A percentile compares a stretch with the other conserved stretches of the same genome.
phyloP scores from a whole-genome alignment of 345 rosid species.

The Salix brachista region DNA sequence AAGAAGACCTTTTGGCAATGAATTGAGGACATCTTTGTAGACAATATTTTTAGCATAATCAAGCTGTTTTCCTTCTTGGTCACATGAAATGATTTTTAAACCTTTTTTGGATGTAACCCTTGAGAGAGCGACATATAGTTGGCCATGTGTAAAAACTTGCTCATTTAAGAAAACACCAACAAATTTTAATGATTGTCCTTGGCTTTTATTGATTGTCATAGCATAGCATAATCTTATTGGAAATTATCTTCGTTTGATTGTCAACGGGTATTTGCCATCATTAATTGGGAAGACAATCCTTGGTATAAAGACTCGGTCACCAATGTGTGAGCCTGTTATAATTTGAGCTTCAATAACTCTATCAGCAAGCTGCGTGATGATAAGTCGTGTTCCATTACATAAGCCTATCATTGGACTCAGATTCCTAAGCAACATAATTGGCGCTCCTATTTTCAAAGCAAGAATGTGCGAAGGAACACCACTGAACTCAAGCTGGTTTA shows the following conservation, averaged over 20 bases:
- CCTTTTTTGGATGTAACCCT: neutral
- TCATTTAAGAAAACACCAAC: neutral
- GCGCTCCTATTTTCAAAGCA: conserved; percentile 5
- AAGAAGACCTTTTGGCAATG: too few relatives aligned
- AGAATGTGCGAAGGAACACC: neutral
- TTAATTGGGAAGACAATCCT: neutral
- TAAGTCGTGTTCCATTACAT: conserved; percentile 11
- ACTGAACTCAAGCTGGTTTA: neutral
- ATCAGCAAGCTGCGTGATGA: neutral
- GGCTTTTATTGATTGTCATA: conserved; percentile 3
- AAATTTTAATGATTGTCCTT: neutral
- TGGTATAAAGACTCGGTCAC: neutral
- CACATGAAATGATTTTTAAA: neutral
- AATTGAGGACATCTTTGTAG: too few relatives aligned
- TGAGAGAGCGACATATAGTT: neutral
- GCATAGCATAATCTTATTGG: neutral
- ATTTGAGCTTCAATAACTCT: neutral
- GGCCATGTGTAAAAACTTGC: neutral
- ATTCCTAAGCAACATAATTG: conserved; percentile 3
- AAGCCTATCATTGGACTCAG: neutral
- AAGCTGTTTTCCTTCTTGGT: neutral
- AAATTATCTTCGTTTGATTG: neutral
- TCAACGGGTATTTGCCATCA: neutral
- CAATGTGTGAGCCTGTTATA: neutral
- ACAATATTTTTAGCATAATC: too few relatives aligned